phyloP scores from a whole-genome alignment of 345 rosid species.

The Streptanthus diversifolius region DNA sequence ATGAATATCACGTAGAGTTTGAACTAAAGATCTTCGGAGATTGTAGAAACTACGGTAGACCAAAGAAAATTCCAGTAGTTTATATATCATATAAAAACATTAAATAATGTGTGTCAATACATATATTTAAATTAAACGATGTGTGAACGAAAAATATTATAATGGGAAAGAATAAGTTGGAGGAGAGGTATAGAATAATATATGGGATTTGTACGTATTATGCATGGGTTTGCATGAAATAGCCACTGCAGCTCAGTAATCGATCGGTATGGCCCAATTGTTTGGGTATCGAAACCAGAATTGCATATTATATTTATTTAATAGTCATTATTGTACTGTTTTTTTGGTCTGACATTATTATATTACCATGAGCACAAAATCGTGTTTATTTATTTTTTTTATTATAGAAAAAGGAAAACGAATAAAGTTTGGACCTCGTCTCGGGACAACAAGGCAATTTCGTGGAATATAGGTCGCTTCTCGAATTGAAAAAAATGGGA shows the following conservation, averaged over 20 bases:
- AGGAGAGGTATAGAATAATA: slow-evolving; percentile 24
- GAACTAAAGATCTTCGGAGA: slow-evolving; percentile 20
- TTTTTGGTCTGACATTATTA: slow-evolving; percentile 12
- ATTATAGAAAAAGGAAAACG: slow-evolving; percentile 21
- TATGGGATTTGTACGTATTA: slow-evolving; percentile 34
- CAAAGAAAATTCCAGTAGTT: slow-evolving; percentile 2
- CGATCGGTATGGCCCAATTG: slow-evolving; percentile 29
- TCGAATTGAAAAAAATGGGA: neutral
- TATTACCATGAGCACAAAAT: slow-evolving; percentile 26
- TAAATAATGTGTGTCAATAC: slow-evolving; percentile 5
- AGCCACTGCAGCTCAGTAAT: slow-evolving; percentile 33
- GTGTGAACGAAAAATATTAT: slow-evolving; percentile 12
- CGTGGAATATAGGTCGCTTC: slow-evolving; percentile 34
- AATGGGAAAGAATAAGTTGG: slow-evolving; percentile 28
- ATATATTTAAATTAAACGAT: neutral
- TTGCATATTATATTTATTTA: slow-evolving; percentile 3
- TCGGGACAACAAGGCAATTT: slow-evolving; percentile 16
- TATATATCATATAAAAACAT: neutral
- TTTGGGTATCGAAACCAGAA: slow-evolving; percentile 28
- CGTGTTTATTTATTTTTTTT: neutral
- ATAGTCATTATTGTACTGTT: slow-evolving; percentile 8
- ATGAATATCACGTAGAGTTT: neutral
- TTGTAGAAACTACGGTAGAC: slow-evolving; percentile 9
- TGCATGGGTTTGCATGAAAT: slow-evolving; percentile 42
- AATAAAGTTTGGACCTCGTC: slow-evolving; percentile 30